Base-by-base conservation (phyloP, 2,329 filamentous ascomycete genomes). In the Botrytis deweyae region DNA sequence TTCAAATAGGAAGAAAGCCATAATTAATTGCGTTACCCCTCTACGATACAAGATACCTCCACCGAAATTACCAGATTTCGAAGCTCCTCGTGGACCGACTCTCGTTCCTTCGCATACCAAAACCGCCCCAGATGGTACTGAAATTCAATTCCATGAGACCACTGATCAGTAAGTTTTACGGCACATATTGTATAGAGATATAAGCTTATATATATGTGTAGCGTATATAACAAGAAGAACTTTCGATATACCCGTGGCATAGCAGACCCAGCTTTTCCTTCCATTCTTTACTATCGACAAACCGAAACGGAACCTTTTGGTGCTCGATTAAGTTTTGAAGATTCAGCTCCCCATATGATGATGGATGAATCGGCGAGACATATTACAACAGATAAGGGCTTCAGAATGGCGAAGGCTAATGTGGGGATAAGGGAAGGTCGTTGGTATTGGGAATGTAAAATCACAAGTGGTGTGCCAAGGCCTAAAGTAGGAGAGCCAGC, bases 401-500 rank as follows among this genome's bases (percentile, higher is more conserved):
- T 96, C 87, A 89, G 97, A 74, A 96, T 95, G 87, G 92, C 93
- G 3, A 90, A 95, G 58, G 94, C 93, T 20, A 99, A 99, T 79
- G 92, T 98, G 0, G 94, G 93, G 38, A 93, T 95, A 7, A 88
- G 96, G 64, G 93, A 98, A 82, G 96, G 96, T 0, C 89, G 93
- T 46, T 94, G 93, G 86, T 99, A 97, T 82, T 99, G 94, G 86
- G 96, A 99, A 83, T 94, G 95, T 82, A 95, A 93, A 80, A 90
- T 99, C 72, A 91, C 95, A 16, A 90, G 91, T 77, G 96, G 96
- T 52, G 90, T 93, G 61, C 85, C 88, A 4, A 82, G 83, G 68
- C 74, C 77, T 63, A 79, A 77, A 73, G 73, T 73, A 70, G 76
- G 75, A 63, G 77, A 76, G 55, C 65, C 75, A 18, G 74, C 72